Evolutionary conservation across 148 eudicot species (phyloP).

Genomic region (Beta vulgaris): DNA sequence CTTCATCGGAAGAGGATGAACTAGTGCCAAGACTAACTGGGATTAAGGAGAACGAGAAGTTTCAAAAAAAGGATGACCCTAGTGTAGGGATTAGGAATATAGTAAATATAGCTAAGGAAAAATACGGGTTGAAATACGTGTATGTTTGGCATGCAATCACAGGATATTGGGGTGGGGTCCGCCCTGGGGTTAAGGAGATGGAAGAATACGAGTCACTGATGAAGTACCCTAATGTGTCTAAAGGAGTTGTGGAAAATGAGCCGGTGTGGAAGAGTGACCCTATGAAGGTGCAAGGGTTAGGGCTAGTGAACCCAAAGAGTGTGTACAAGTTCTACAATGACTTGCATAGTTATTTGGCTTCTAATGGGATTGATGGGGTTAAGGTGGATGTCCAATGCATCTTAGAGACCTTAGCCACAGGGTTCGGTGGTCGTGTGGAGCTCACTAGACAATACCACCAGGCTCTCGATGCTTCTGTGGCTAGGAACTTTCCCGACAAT

Average conservation of each 20-base stretch:
- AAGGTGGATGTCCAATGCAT: slow-evolving; percentile 85
- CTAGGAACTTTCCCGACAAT: slow-evolving; percentile 72
- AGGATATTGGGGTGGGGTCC: slow-evolving; percentile 93
- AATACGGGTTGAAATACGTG: slow-evolving; percentile 63
- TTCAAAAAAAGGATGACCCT: slow-evolving; percentile 55
- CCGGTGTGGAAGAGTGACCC: slow-evolving; percentile 67
- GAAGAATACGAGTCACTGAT: slow-evolving; percentile 57
- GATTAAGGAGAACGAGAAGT: slow-evolving; percentile 71
- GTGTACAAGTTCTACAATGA: slow-evolving; percentile 72
- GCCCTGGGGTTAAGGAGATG: slow-evolving; percentile 63
- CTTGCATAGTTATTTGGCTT: slow-evolving; percentile 62
- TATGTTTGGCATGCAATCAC: slow-evolving; percentile 91
- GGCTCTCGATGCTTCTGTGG: slow-evolving; percentile 75
- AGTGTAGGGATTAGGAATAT: slow-evolving; percentile 56
- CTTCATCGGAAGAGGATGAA: slow-evolving; percentile 6
- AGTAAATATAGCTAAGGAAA: slow-evolving; percentile 59
- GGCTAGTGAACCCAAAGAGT: slow-evolving; percentile 63
- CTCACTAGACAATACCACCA: slow-evolving; percentile 74
- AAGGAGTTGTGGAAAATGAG: slow-evolving; percentile 67
- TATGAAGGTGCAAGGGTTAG: slow-evolving; percentile 63
- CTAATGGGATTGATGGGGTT: slow-evolving; percentile 81
- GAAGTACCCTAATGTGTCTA: slow-evolving; percentile 52
- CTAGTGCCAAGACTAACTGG: slow-evolving; percentile 58
- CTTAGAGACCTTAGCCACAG: slow-evolving; percentile 75
- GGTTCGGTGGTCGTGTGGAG: slow-evolving; percentile 75